Base-by-base conservation (phyloP, 1,139 yeast genomes). In the Diutina scorzettiae region DNA sequence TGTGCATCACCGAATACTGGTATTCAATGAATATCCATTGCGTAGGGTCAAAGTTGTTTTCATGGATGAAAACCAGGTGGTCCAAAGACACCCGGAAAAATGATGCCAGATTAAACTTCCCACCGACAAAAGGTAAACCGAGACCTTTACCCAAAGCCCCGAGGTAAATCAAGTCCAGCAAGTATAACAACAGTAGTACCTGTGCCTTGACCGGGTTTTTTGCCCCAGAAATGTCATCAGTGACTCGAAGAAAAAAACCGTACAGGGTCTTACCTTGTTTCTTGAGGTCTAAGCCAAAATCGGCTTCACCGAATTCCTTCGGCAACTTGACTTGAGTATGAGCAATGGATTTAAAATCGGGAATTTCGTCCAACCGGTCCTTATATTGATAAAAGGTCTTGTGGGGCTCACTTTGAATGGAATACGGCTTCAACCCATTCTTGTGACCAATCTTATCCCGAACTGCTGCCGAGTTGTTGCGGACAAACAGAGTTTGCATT, bases 51-150 rank as follows among this genome's bases (percentile, higher is more conserved):
- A 66, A 66, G 39, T 58, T 60, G 41, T 60, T 69, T 45, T 67
- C 72, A 47, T 68, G 73, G 50, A 64, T 64, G 46, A 58, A 65
- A 7, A 68, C 55, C 6, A 66, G 51, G 46, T 68, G 73, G 52
- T 68, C 73, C 43, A 68, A 56, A 7, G 70, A 64, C 3, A 67
- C 66, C 4, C 65, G 60, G 47, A 67, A 65, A 42, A 61, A 64
- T 46, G 48, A 53, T 12, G 47, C 54, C 32, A 51, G 53, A 31
- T 43, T 50, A 17, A 32, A 19, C 12, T 32, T 16, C 6, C 20
- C 21, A 7, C 39, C 39, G 8, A 19, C 24, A 3, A 34, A 14
- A 5, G 39, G 39, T 8, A 34, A 23, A 8, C 39, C 42, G 55
- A 51, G 3, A 57, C 55, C 34, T 37, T 51, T 51, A 6, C 51